These are phyloP conservation scores for Ceratobasidium sp. DNA, from an alignment of 1,284 basidiomycete species.

Conservation along the genomic window DNA sequence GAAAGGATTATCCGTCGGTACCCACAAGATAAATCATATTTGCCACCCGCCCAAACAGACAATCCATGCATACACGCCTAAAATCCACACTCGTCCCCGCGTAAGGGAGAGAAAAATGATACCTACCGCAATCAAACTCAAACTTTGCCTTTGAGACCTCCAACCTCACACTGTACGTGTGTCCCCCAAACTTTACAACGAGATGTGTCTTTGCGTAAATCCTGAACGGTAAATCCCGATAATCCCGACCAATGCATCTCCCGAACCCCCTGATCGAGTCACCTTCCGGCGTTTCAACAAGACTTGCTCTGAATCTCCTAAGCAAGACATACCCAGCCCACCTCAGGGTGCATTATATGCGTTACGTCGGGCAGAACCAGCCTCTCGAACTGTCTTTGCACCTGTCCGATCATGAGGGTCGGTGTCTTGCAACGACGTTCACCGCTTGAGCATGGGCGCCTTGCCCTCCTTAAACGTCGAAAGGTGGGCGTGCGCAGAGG, in stretches of 20 bases:
- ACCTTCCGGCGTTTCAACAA: no score
- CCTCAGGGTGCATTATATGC: slow-evolving; percentile 91
- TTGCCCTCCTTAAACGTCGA: slow-evolving; percentile 65
- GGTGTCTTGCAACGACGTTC: slow-evolving; percentile 87
- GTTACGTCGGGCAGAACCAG: slow-evolving; percentile 89
- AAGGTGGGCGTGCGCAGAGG: slow-evolving; percentile 87
- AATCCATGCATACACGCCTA: background rate
- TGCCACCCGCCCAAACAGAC: background rate
- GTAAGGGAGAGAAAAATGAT: background rate
- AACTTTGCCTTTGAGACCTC: background rate
- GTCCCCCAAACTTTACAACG: background rate
- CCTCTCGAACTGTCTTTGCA: slow-evolving; percentile 98
- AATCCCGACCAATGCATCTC: background rate
- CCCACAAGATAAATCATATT: background rate
- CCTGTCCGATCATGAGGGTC: slow-evolving; percentile 97
- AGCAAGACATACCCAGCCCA: slow-evolving; percentile 56
- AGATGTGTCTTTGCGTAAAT: slow-evolving; percentile 5
- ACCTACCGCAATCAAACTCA: background rate
- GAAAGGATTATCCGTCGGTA: slow-evolving; percentile 1
- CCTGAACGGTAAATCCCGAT: background rate
- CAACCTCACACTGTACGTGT: background rate
- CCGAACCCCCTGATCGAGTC: no score
- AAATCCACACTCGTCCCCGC: no score
- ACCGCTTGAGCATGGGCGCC: slow-evolving; percentile 73
- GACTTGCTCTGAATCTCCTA: no score